These are phyloP conservation scores for Umbelopsis vinacea DNA, from an alignment of 192 early-diverging fungal species.

Conservation along the genomic window DNA sequence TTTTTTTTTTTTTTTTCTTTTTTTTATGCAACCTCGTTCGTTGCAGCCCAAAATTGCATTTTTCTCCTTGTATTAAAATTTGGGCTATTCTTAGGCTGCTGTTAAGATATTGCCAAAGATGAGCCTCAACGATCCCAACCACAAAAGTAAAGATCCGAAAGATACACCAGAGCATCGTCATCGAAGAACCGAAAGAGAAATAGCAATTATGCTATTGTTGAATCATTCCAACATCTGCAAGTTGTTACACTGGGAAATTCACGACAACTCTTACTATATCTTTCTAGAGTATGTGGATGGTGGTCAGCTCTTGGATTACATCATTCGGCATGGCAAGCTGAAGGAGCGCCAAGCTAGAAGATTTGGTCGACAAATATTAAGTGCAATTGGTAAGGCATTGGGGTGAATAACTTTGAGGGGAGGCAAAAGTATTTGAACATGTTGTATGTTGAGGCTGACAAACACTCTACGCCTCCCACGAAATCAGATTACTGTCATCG, in stretches of 20 bases:
- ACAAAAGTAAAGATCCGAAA: slow-evolving; percentile 38
- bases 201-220: slow-evolving; percentile 73
- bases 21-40: background rate
- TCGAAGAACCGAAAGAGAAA: slow-evolving; percentile 55
- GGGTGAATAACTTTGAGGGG: no score
- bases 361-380: slow-evolving; percentile 76
- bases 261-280: slow-evolving; percentile 69
- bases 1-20: no score
- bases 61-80: background rate
- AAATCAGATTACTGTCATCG: slow-evolving; percentile 41
- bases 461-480: background rate
- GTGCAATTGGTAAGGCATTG: slow-evolving; percentile 55
- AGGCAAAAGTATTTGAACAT: no score
- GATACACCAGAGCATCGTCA: slow-evolving; percentile 47
- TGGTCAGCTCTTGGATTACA: slow-evolving; percentile 84
- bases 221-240: slow-evolving; percentile 84
- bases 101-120: slow-evolving; percentile 25
- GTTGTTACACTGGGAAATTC: slow-evolving; percentile 67
- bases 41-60: no score
- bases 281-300: slow-evolving; percentile 81
- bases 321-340: slow-evolving; percentile 77
- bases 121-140: slow-evolving; percentile 36
- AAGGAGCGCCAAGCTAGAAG: slow-evolving; percentile 77
- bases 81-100: background rate
- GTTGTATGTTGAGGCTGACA: background rate